phyloP scores from a whole-genome alignment of 306 rosid genomes.

The Argentina anserina region DNA sequence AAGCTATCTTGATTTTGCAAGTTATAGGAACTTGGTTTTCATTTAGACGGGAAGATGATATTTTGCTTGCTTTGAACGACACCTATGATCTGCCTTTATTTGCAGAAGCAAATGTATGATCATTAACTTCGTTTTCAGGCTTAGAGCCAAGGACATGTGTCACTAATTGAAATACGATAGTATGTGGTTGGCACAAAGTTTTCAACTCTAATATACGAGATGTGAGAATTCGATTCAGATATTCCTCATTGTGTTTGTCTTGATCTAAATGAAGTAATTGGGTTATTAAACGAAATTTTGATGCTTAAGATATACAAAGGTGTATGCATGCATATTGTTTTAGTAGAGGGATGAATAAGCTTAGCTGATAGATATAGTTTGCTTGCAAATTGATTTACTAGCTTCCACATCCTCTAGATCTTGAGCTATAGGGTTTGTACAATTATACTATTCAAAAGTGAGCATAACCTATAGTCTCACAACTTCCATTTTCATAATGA shows the following conservation, averaged over 20 bases:
- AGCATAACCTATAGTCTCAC: too few relatives aligned
- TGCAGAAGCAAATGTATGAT: background rate
- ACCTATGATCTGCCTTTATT: background rate
- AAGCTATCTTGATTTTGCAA: background rate
- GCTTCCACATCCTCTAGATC: too few relatives aligned
- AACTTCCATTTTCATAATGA: too few relatives aligned
- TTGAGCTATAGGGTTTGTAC: too few relatives aligned
- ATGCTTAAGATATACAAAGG: background rate
- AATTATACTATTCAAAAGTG: too few relatives aligned
- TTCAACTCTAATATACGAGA: background rate
- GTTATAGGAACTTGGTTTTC: background rate
- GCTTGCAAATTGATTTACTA: too few relatives aligned
- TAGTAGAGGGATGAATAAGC: too few relatives aligned
- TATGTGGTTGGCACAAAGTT: background rate
- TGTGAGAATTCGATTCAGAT: background rate
- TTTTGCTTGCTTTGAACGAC: slow-evolving; percentile 1
- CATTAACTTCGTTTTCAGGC: slow-evolving; percentile 11
- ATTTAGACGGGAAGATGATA: background rate
- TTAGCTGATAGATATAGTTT: too few relatives aligned
- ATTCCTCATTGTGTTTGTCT: background rate
- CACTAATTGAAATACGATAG: background rate
- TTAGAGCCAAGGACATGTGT: background rate
- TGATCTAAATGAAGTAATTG: background rate
- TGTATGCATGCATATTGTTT: too few relatives aligned
- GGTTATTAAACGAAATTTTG: background rate